Base-by-base conservation (phyloP, 192 early-diverging fungal genomes). In the Linnemannia elongata region DNA sequence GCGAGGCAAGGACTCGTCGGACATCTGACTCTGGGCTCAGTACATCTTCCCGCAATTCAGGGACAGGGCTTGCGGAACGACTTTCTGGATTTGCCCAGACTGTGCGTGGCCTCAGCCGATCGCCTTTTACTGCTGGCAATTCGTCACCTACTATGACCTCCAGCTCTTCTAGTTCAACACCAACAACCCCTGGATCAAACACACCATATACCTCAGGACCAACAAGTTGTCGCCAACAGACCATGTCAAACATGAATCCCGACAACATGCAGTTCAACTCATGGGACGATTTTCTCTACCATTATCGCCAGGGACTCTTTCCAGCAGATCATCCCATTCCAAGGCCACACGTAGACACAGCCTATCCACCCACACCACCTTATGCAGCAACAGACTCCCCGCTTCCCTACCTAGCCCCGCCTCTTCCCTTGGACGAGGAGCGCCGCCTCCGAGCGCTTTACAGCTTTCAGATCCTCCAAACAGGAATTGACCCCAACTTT, bases 401-500 rank as follows among this genome's bases (percentile, higher is more conserved):
- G 15, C 69, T 80, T 20, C 36, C 45, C 1, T 88, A 72, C 33
- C 18, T 88, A 0, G 74, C 77, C n/a, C 33, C 82, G 47, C 88
- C 88, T 17, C 30, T 74, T 18, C 82, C 88, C 24, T 74, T 57
- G 6, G 68, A 77, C 47, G 88, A 88, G 39, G 82, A 84, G 41
- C 39, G 57, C 22, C 78, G 88, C 15, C 83, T 83, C 36, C 78
- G 81, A 36, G 88, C 78, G n/a, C 75, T 88, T 1, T 80, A 88
- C 33, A 85, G 82, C 55, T 88, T 80, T 24, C 82, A 83, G 75
- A 75, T 88, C 22, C 49, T 88, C 63, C 69, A 75, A 36, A 78
- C 88, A 47, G 88, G 70, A n/a, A 18, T 66, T 20, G 88, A 88
- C 22, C 75, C 54, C 1, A 85, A 88, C 66, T 88, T 88, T 81